Evolutionary conservation across 2,329 filamentous ascomycete species (phyloP).

Genomic region (Hortaea sp.): DNA sequence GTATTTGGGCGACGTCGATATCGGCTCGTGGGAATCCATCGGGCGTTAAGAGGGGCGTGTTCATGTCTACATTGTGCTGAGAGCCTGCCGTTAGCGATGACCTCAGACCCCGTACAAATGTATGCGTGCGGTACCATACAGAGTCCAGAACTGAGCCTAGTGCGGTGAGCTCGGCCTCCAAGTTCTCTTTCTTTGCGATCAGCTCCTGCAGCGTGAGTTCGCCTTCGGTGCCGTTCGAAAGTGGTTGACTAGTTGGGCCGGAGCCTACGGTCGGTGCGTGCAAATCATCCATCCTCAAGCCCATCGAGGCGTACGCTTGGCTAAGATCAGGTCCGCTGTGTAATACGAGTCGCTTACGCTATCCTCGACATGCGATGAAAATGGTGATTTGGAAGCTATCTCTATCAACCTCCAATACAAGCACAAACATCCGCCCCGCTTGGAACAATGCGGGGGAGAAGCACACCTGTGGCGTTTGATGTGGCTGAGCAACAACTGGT

Average conservation of each 20-base stretch:
- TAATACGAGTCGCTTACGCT: background rate
- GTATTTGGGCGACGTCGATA: constrained; percentile 90
- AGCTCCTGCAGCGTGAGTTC: constrained; percentile 64
- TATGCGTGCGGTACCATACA: constrained; percentile 34
- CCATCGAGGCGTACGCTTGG: constrained; percentile 29
- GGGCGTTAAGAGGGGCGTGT: constrained; percentile 71
- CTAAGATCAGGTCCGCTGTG: background rate
- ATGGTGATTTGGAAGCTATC: no score
- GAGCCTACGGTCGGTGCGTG: constrained; percentile 65
- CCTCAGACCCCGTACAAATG: background rate
- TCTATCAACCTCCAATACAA: background rate
- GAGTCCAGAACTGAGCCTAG: constrained; percentile 80
- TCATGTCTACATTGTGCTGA: constrained; percentile 92
- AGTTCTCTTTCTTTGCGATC: constrained; percentile 69
- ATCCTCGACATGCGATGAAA: background rate
- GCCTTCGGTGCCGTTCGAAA: constrained; percentile 40
- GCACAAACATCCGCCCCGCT: no score
- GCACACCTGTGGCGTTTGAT: no score
- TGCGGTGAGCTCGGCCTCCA: constrained; percentile 80
- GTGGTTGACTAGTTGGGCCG: constrained; percentile 48
- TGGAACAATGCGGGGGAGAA: no score
- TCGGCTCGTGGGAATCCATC: constrained; percentile 91
- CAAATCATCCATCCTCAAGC: constrained; percentile 54
- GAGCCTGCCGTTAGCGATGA: constrained; percentile 9
- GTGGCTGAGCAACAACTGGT: no score